Percentiles rank a stretch among this genome's conserved stretches.
These are phyloP conservation scores for Cadophora luteo-olivacea DNA, from an alignment of 2,329 filamentous ascomycete species.

Conservation along the genomic window DNA sequence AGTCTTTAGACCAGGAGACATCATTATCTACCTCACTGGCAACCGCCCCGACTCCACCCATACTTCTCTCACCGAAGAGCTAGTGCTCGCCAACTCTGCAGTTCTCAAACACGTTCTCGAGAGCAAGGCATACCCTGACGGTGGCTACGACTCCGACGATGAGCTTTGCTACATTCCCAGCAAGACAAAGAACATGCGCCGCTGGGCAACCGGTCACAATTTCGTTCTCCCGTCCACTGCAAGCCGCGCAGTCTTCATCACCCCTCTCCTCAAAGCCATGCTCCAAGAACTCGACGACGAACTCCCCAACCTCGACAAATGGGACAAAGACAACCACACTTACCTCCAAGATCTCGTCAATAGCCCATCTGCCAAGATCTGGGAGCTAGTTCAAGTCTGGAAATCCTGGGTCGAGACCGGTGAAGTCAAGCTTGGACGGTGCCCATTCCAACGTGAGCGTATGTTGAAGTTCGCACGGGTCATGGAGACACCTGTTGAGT, in stretches of 20 bases:
- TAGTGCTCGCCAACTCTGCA: not conserved
- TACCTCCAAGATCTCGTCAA: not conserved
- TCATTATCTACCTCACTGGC: not conserved
- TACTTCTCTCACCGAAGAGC: not conserved
- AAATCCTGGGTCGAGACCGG: not conserved
- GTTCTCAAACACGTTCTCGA: not conserved
- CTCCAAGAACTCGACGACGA: not conserved
- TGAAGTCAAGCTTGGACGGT: not conserved
- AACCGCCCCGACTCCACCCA: not conserved
- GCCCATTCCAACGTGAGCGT: not conserved
- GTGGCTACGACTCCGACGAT: not conserved
- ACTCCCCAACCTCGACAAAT: not conserved
- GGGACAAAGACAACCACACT: not conserved
- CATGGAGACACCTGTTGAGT: not conserved
- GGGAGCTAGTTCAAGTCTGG: not conserved
- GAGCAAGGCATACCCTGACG: not conserved
- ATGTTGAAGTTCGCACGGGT: not conserved
- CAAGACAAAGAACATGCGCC: not conserved
- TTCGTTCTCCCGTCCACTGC: no score
- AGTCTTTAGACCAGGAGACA: not conserved
- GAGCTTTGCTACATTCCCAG: not conserved
- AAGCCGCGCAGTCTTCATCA: not conserved
- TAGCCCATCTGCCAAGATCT: not conserved
- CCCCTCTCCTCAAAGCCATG: not conserved
- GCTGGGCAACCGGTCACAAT: not conserved